These are phyloP conservation scores for Prunus fruticosa DNA, from an alignment of 306 rosid genomes.

Conservation along the genomic window DNA sequence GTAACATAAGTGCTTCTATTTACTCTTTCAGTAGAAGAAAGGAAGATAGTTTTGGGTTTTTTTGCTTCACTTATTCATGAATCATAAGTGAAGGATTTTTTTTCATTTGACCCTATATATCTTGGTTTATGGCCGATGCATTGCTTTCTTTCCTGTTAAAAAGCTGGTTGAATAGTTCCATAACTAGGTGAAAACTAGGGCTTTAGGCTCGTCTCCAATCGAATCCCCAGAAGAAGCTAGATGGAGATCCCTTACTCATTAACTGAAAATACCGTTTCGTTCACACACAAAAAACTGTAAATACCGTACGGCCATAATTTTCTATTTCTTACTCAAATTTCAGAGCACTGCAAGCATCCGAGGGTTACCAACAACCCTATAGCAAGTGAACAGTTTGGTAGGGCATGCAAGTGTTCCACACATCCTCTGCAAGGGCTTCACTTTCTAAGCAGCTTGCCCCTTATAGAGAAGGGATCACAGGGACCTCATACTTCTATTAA, in stretches of 20 bases:
- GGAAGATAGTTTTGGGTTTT: neutral
- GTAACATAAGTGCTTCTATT: neutral
- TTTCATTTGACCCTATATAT: neutral
- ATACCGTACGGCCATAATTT: too few species aligned
- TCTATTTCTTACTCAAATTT: too few species aligned
- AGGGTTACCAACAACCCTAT: too few species aligned
- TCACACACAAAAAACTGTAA: neutral
- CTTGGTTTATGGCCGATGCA: neutral
- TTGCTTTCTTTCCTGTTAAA: neutral
- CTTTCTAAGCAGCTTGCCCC: too few species aligned
- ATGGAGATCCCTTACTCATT: neutral
- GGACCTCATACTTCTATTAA: too few species aligned
- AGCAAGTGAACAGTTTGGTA: too few species aligned
- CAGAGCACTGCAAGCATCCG: too few species aligned
- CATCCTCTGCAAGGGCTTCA: too few species aligned
- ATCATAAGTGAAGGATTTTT: neutral
- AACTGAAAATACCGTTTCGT: neutral
- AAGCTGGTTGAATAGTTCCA: too few species aligned
- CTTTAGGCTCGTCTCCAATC: neutral
- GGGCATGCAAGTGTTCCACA: too few species aligned
- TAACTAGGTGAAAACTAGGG: neutral
- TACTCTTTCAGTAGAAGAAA: neutral
- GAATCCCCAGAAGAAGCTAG: neutral
- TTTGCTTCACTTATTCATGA: neutral
- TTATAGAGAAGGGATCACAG: too few species aligned